These are phyloP conservation scores for Coemansia sp. DNA, from an alignment of 192 early-diverging fungal genomes.

Conservation along the genomic window DNA sequence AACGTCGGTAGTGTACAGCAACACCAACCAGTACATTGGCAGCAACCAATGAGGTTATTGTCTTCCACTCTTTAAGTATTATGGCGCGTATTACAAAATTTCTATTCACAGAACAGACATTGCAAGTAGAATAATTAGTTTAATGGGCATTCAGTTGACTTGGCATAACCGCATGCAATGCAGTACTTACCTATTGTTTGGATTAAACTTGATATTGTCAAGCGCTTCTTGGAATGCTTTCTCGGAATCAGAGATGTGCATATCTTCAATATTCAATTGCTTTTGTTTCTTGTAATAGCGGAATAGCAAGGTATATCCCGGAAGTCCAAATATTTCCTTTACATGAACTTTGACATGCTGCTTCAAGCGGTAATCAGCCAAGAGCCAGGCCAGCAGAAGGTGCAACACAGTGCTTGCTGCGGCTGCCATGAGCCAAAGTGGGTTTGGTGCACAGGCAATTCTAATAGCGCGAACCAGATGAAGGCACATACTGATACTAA, in stretches of 20 bases:
- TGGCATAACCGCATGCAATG: background rate
- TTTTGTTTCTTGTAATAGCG: background rate
- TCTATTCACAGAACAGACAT: background rate
- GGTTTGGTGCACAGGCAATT: too few species aligned
- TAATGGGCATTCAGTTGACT: background rate
- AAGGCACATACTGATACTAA: too few species aligned
- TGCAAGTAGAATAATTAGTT: background rate
- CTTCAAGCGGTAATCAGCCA: too few species aligned
- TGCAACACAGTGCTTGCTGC: too few species aligned
- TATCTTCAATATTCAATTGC: background rate
- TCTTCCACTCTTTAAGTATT: background rate
- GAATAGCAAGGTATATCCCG: background rate
- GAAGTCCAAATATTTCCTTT: background rate
- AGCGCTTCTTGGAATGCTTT: background rate
- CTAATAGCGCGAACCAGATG: too few species aligned
- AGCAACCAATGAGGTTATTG: background rate
- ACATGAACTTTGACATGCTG: background rate
- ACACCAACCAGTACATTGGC: background rate
- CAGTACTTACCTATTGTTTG: background rate
- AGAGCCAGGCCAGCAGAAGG: too few species aligned
- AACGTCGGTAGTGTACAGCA: background rate
- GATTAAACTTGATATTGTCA: background rate
- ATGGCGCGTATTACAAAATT: background rate
- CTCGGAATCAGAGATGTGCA: background rate
- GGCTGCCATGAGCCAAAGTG: too few species aligned